Evolutionary conservation across 2,329 filamentous ascomycete genomes (phyloP).

Genomic region (Diaporthe aspalathi): DNA sequence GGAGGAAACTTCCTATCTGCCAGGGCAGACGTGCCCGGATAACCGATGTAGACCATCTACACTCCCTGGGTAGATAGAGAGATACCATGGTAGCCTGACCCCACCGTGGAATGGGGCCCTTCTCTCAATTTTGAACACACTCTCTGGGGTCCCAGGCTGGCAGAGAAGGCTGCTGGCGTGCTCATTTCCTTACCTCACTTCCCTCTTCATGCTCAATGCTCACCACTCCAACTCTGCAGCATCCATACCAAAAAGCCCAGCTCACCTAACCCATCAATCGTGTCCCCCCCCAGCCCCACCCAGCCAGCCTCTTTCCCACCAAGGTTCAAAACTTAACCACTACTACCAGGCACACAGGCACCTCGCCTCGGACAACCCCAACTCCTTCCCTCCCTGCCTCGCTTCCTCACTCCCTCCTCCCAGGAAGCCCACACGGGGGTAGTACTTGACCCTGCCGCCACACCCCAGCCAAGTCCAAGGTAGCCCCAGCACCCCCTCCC

Average conservation of each 20-base stretch:
- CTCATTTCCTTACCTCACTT: background rate
- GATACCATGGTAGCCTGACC: background rate
- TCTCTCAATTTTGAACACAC: too few species aligned
- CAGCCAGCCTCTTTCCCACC: slow-evolving; percentile 30
- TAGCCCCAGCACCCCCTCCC: slow-evolving; percentile 9
- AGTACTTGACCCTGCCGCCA: slow-evolving; percentile 3
- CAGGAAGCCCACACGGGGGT: slow-evolving; percentile 20
- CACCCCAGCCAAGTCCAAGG: slow-evolving; percentile 25
- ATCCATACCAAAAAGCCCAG: slow-evolving; percentile 4
- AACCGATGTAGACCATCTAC: too few species aligned
- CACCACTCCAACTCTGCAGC: background rate
- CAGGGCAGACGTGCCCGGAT: too few species aligned
- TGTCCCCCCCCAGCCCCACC: slow-evolving; percentile 24
- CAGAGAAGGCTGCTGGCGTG: slow-evolving; percentile 7
- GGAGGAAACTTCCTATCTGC: background rate
- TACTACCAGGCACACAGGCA: background rate
- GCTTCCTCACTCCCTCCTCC: background rate
- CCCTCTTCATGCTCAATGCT: background rate
- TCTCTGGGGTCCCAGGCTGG: background rate
- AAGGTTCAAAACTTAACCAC: slow-evolving; percentile 29
- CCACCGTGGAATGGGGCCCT: slow-evolving; percentile 3
- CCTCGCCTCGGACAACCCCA: slow-evolving; percentile 16
- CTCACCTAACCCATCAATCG: slow-evolving; percentile 34
- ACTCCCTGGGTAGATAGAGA: background rate
- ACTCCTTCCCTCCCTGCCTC: too few species aligned